Conservation (phyloP, 1,284 basidiomycete genomes). For the Ustilago curta region DNA sequence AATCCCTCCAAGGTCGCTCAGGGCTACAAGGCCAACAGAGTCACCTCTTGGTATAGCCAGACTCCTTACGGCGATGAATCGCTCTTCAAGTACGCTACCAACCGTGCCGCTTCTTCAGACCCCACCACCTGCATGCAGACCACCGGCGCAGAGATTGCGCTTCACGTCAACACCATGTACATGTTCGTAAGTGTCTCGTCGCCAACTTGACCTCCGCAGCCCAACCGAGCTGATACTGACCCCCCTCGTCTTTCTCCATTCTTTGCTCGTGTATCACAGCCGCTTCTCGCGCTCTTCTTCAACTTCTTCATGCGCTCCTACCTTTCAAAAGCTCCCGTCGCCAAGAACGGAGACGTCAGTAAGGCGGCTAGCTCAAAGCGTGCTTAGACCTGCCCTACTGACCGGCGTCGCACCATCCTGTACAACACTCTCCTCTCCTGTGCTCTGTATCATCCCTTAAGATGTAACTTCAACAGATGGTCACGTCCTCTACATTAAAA, state of each 20-base stretch:
- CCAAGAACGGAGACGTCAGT: constrained; percentile 4
- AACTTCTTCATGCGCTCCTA: constrained; percentile 61
- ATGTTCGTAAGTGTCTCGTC: constrained; percentile 51
- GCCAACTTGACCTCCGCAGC: background rate
- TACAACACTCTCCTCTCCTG: too few species aligned
- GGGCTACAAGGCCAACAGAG: constrained; percentile 23
- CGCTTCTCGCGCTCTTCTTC: constrained; percentile 59
- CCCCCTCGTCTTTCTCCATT: background rate
- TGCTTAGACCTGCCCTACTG: background rate
- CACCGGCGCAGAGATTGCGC: constrained; percentile 52
- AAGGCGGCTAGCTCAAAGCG: constrained; percentile 3
- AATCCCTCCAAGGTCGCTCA: constrained; percentile 30
- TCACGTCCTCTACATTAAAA: too few species aligned
- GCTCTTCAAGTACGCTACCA: constrained; percentile 33
- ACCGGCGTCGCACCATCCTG: too few species aligned
- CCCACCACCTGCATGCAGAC: constrained; percentile 53
- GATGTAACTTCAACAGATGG: too few species aligned
- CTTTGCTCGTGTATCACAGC: constrained; percentile 20
- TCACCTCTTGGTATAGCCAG: constrained; percentile 20
- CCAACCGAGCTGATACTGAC: too few species aligned
- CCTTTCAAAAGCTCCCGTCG: constrained; percentile 24
- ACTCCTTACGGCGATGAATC: constrained; percentile 8
- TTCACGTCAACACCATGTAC: constrained; percentile 63
- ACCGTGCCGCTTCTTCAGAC: constrained; percentile 25
- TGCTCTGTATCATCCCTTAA: too few species aligned